Evolutionary conservation across 176 grass and related monocot species (phyloP).

Genomic region (Typha latifolia): DNA sequence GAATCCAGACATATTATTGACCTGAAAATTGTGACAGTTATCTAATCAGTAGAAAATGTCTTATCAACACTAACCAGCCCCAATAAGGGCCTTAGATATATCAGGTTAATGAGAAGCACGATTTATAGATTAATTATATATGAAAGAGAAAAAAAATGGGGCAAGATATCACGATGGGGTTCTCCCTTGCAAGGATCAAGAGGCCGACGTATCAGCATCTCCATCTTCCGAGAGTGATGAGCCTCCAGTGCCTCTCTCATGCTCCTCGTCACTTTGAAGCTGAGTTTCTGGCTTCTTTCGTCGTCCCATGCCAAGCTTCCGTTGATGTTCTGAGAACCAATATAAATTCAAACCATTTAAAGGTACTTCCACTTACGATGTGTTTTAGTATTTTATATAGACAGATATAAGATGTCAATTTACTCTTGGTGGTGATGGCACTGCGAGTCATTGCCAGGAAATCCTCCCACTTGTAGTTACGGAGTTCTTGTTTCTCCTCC

Average conservation of each 20-base stretch:
- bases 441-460: constrained; percentile 74
- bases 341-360: constrained; percentile 21
- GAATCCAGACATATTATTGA: neutral
- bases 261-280: constrained; percentile 42
- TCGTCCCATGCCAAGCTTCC: constrained; percentile 40
- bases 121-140: constrained; percentile 7
- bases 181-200: constrained; percentile 22
- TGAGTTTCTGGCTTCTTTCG: constrained; percentile 38
- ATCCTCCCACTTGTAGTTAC: constrained; percentile 59
- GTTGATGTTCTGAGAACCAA: constrained; percentile 51
- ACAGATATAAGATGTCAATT: neutral
- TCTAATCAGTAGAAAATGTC: neutral
- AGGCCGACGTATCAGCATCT: constrained; percentile 38
- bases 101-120: neutral
- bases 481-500: constrained; percentile 72
- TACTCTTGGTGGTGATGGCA: constrained; percentile 98
- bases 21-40: neutral
- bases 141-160: constrained; percentile 1
- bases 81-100: constrained; percentile 18
- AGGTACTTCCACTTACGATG: neutral
- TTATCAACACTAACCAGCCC: constrained; percentile 14
- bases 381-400: neutral
- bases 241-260: constrained; percentile 33
- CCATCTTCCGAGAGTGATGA: constrained; percentile 71
- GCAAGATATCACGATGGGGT: neutral